Evolutionary conservation across 805 yeast genomes (phyloP).

Genomic region (Starmerella cellae): DNA sequence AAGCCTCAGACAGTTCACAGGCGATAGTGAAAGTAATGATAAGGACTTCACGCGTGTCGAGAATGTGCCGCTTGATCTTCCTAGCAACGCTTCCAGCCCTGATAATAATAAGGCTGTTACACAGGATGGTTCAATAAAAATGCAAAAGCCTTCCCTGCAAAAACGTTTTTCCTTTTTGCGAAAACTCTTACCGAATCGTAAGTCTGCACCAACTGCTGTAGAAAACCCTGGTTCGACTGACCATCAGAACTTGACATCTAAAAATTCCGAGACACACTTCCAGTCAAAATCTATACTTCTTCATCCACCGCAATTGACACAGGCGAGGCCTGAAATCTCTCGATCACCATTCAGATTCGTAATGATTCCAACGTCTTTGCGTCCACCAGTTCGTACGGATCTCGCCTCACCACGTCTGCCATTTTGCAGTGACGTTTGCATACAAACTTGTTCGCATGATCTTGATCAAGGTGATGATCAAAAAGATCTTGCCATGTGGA

Average conservation of each 20-base stretch:
- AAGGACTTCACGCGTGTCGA: too few relatives aligned
- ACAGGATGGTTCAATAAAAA: background rate
- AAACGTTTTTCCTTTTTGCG: background rate
- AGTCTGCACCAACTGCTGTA: background rate
- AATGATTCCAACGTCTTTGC: conserved; percentile 15
- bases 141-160: background rate
- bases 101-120: background rate
- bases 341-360: conserved; percentile 24
- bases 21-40: background rate
- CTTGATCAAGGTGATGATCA: background rate
- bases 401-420: conserved; percentile 18
- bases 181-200: background rate
- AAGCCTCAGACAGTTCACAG: background rate
- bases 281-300: background rate
- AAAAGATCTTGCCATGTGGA: conserved; percentile 25
- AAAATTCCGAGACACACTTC: background rate
- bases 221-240: background rate
- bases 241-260: background rate
- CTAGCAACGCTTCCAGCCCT: background rate
- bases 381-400: background rate
- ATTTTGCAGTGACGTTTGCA: conserved; percentile 3
- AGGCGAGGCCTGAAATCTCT: conserved; percentile 24
- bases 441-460: background rate
- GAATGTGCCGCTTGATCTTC: too few relatives aligned
- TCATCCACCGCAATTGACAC: conserved; percentile 16